Conservation (phyloP, 805 yeast species). For the Cyberlindnera japonica region DNA sequence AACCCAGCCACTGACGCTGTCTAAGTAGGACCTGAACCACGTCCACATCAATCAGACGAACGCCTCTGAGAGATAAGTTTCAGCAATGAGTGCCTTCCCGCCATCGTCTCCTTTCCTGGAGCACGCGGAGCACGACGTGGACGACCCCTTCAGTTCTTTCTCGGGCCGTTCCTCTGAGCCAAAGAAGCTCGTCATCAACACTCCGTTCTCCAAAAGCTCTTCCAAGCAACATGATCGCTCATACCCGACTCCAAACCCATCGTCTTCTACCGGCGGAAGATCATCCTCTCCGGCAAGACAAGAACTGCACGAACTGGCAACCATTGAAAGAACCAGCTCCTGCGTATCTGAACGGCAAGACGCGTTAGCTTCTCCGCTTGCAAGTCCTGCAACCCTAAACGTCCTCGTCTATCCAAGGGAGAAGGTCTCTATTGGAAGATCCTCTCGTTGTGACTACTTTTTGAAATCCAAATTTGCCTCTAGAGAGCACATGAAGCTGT, state of each 20-base stretch:
- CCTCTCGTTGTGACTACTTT: conserved; percentile 50
- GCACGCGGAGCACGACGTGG: conserved; percentile 11
- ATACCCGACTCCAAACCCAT: conserved; percentile 74
- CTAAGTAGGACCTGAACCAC: no score
- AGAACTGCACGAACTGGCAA: neutral
- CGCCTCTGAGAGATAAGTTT: no score
- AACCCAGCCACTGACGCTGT: no score
- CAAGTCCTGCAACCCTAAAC: conserved; percentile 11
- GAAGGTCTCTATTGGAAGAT: conserved; percentile 43
- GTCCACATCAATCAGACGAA: no score
- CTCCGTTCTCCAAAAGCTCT: conserved; percentile 21
- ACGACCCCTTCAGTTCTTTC: conserved; percentile 21
- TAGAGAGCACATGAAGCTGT: conserved; percentile 57
- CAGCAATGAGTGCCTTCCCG: conserved; percentile 27
- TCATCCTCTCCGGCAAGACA: conserved; percentile 34
- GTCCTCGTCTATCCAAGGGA: conserved; percentile 21
- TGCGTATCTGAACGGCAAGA: conserved; percentile 1
- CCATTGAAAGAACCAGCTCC: conserved; percentile 6
- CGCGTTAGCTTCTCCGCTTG: conserved; percentile 3
- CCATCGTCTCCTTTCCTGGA: conserved; percentile 37
- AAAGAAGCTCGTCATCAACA: conserved; percentile 20
- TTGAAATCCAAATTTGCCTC: conserved; percentile 56
- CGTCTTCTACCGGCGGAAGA: conserved; percentile 44
- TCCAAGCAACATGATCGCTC: conserved; percentile 25
- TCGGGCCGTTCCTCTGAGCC: conserved; percentile 8